Conservation (phyloP, 176 grass and related monocot species). For the Ensete glaucum region DNA sequence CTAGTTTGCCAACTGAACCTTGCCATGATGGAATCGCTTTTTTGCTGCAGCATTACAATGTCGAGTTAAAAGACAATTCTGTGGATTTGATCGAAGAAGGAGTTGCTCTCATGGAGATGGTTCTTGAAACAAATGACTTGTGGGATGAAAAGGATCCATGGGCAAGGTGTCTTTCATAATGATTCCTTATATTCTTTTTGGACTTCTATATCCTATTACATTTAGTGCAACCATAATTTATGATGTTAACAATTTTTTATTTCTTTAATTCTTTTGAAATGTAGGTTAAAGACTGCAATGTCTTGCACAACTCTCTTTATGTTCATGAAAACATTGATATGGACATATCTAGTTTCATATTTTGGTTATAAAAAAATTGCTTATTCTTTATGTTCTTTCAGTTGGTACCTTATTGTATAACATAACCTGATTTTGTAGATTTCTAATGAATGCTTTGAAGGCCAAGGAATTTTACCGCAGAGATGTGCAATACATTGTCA, state of each 20-base stretch:
- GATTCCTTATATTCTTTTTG: constrained; percentile 19
- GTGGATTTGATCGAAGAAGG: constrained; percentile 91
- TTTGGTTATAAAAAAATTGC: no score
- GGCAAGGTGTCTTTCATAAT: constrained; percentile 54
- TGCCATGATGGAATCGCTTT: constrained; percentile 18
- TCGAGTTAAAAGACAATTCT: constrained; percentile 80
- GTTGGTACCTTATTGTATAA: neutral
- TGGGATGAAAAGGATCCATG: constrained; percentile 97
- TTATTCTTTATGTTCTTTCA: neutral
- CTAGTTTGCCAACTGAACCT: constrained; percentile 13
- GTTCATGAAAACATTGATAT: neutral
- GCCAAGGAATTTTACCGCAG: constrained; percentile 84
- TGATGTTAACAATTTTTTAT: no score
- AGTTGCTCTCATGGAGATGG: constrained; percentile 74
- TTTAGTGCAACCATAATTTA: neutral
- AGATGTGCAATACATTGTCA: constrained; percentile 92
- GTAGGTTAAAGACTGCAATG: no score
- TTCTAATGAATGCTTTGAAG: constrained; percentile 89
- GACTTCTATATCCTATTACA: neutral
- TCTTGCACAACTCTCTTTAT: neutral
- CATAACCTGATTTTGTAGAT: constrained; percentile 39
- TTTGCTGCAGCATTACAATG: constrained; percentile 72
- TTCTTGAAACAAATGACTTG: constrained; percentile 71
- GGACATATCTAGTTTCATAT: no score
- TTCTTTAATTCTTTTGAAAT: no score